Conservation (phyloP, 345 rosid species). For the Microcos paniculata region DNA sequence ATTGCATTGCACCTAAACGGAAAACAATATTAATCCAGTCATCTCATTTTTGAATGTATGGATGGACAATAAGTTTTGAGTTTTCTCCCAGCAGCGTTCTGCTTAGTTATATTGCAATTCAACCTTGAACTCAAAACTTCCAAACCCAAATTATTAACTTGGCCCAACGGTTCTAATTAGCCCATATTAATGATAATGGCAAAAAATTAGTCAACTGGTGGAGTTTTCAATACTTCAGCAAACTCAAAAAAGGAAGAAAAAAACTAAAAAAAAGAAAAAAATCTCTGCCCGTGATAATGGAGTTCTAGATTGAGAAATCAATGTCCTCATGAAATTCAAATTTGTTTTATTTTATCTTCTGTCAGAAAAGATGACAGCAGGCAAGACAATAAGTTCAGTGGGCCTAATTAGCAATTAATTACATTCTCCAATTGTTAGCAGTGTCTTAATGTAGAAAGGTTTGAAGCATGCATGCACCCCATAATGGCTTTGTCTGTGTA, state of each 20-base stretch:
- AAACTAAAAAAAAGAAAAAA: not conserved
- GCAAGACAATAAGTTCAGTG: slow-evolving; percentile 1
- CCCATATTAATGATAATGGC: not conserved
- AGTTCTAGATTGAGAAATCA: not conserved
- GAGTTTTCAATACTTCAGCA: not conserved
- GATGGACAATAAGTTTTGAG: not conserved
- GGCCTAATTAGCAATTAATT: slow-evolving; percentile 1
- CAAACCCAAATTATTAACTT: not conserved
- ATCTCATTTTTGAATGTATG: not conserved
- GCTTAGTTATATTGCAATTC: not conserved
- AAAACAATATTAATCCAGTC: not conserved
- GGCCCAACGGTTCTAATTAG: not conserved
- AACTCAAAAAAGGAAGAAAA: not conserved
- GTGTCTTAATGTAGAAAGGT: not conserved
- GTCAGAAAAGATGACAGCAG: not conserved
- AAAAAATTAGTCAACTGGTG: not conserved
- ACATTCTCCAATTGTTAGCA: not conserved
- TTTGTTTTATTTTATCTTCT: not conserved
- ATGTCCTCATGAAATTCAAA: not conserved
- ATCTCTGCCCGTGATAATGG: not conserved
- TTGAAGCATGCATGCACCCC: not conserved
- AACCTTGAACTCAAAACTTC: no score
- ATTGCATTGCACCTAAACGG: not conserved
- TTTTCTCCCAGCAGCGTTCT: not conserved
- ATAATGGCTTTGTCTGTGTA: not conserved